These are phyloP conservation scores for Ogataea haglerorum DNA, from an alignment of 805 yeast species.

Conservation along the genomic window DNA sequence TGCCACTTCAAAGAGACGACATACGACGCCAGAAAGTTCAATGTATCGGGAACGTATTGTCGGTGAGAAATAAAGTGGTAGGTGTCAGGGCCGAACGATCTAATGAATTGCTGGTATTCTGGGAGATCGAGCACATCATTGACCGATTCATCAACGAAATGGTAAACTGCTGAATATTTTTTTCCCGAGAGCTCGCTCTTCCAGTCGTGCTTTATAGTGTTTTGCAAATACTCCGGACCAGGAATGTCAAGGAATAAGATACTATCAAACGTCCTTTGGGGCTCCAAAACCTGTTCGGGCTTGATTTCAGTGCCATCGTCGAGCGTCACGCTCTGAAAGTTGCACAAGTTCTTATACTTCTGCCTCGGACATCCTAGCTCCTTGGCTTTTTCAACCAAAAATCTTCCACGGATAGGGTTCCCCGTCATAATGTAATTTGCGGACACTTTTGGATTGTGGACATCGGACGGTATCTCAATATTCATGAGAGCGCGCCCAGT, in stretches of 20 bases:
- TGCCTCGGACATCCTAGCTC: slow-evolving; percentile 67
- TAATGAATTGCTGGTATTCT: slow-evolving; percentile 48
- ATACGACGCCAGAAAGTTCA: slow-evolving; percentile 58
- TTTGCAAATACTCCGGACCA: slow-evolving; percentile 39
- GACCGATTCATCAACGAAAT: slow-evolving; percentile 61
- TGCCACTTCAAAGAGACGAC: slow-evolving; percentile 53
- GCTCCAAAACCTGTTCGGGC: slow-evolving; percentile 73
- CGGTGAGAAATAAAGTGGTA: slow-evolving; percentile 75
- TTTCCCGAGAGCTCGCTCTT: slow-evolving; percentile 9
- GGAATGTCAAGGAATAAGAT: slow-evolving; percentile 77
- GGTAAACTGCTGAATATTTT: slow-evolving; percentile 56
- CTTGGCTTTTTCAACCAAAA: slow-evolving; percentile 61
- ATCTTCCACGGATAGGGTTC: slow-evolving; percentile 71
- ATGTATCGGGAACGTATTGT: slow-evolving; percentile 53
- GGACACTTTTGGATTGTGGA: slow-evolving; percentile 36
- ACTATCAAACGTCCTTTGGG: slow-evolving; percentile 53
- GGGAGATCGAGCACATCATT: slow-evolving; percentile 39
- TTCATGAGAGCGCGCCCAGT: slow-evolving; percentile 19
- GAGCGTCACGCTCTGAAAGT: slow-evolving; percentile 54
- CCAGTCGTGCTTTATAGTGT: slow-evolving; percentile 29
- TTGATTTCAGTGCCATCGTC: slow-evolving; percentile 54
- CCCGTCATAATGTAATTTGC: slow-evolving; percentile 69
- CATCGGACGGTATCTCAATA: slow-evolving; percentile 23
- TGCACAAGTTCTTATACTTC: slow-evolving; percentile 54
- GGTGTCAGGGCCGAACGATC: slow-evolving; percentile 48